Evolutionary conservation across 202 grass and related monocot genomes (phyloP).

Genomic region (Carex arenaria): DNA sequence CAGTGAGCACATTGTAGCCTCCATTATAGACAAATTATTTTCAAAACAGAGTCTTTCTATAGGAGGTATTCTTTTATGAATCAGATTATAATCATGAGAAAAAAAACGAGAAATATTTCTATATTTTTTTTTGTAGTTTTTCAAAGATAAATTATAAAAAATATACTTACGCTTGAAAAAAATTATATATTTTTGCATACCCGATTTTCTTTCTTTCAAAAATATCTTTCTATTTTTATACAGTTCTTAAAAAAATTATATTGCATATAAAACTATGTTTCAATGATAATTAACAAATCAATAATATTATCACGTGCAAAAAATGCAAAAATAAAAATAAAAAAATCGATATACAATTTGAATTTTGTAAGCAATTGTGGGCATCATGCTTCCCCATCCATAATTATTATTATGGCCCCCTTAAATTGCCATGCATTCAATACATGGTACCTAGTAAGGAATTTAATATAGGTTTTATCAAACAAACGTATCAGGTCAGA

Average conservation of each 20-base stretch:
- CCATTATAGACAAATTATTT: background rate
- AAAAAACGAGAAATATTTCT: too few relatives aligned
- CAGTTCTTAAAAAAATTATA: too few relatives aligned
- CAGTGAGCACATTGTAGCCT: background rate
- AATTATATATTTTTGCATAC: too few relatives aligned
- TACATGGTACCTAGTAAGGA: background rate
- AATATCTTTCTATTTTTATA: too few relatives aligned
- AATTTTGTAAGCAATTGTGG: background rate
- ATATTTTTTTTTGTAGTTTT: too few relatives aligned
- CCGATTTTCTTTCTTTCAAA: too few relatives aligned
- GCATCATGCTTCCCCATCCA: background rate
- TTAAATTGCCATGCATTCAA: background rate
- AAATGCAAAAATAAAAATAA: background rate
- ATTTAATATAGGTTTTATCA: background rate
- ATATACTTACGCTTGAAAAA: too few relatives aligned
- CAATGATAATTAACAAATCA: background rate
- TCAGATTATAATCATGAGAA: too few relatives aligned
- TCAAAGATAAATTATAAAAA: too few relatives aligned
- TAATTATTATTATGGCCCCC: background rate
- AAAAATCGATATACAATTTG: background rate
- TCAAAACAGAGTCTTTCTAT: background rate
- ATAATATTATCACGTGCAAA: background rate
- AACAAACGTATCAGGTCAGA: background rate
- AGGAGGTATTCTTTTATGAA: too few relatives aligned
- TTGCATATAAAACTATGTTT: background rate